These are phyloP conservation scores for Fusarium sp. DNA, from an alignment of 2,329 filamentous ascomycete species.

Conservation along the genomic window DNA sequence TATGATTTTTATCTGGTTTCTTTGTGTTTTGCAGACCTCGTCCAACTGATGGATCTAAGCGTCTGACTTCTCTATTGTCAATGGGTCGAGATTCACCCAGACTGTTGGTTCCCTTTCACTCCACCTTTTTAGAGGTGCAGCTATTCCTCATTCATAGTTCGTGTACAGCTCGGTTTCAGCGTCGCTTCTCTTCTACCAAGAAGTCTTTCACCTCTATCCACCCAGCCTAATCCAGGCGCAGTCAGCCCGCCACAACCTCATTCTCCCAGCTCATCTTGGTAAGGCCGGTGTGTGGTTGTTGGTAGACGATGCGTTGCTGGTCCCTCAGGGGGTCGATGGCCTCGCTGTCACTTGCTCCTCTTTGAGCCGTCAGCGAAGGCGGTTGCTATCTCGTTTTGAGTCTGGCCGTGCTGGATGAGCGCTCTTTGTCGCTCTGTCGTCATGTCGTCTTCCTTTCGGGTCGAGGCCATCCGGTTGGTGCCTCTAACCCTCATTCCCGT, in stretches of 20 bases:
- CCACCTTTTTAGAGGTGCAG: slow-evolving; percentile 25
- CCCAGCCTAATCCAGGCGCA: slow-evolving; percentile 26
- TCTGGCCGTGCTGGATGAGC: slow-evolving; percentile 14
- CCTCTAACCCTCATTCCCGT: slow-evolving; percentile 23
- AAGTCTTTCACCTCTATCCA: slow-evolving; percentile 22
- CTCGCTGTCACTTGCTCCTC: slow-evolving; percentile 29
- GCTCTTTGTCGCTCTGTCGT: slow-evolving; percentile 24
- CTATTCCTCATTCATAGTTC: slow-evolving; percentile 28
- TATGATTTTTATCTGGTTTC: slow-evolving; percentile 1
- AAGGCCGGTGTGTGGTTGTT: slow-evolving; percentile 14
- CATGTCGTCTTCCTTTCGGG: slow-evolving; percentile 26
- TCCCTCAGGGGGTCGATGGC: slow-evolving; percentile 25
- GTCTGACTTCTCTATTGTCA: slow-evolving; percentile 13
- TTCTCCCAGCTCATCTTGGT: slow-evolving; percentile 11
- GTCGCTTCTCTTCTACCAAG: slow-evolving; percentile 22
- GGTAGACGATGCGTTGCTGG: slow-evolving; percentile 17
- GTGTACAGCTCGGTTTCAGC: slow-evolving; percentile 24
- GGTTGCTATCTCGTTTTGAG: slow-evolving; percentile 7
- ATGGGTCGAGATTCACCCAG: slow-evolving; percentile 15
- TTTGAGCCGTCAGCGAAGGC: slow-evolving; percentile 15
- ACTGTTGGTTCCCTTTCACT: slow-evolving; percentile 18
- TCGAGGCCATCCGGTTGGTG: slow-evolving; percentile 30
- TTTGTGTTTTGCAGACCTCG: slow-evolving; percentile 12
- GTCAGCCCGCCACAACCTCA: slow-evolving; percentile 29
- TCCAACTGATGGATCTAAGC: slow-evolving; percentile 21